Evolutionary conservation across 139 green algal genomes (phyloP).

Genomic region (Picochlorum sp.): DNA sequence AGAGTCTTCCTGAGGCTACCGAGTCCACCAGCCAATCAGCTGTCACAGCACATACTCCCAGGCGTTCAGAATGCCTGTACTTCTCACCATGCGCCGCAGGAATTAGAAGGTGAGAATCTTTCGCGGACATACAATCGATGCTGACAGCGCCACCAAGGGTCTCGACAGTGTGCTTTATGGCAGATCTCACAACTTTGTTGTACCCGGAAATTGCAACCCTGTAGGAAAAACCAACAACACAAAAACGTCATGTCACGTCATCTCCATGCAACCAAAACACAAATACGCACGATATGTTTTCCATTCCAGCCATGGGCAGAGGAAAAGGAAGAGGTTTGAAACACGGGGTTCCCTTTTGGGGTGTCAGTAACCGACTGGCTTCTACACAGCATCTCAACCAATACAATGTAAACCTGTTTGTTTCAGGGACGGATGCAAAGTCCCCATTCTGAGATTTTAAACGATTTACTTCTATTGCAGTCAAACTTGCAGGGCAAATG

Average conservation of each 20-base stretch:
- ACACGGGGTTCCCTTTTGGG: slow-evolving; percentile 2
- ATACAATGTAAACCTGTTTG: slow-evolving; percentile 25
- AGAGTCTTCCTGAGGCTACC: slow-evolving; percentile 1
- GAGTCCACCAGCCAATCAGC: slow-evolving; percentile 40
- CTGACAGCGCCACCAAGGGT: slow-evolving; percentile 25
- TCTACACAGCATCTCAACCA: slow-evolving; percentile 35
- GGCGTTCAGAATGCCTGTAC: slow-evolving; percentile 6
- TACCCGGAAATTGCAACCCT: slow-evolving; percentile 21
- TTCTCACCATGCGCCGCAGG: slow-evolving; percentile 18
- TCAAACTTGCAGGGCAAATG: slow-evolving; percentile 28
- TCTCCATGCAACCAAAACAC: not conserved
- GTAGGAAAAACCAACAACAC: not conserved
- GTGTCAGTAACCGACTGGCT: slow-evolving; percentile 7
- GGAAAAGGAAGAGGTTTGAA: slow-evolving; percentile 30
- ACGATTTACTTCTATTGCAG: not conserved
- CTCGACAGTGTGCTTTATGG: slow-evolving; percentile 23
- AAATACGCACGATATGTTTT: not conserved
- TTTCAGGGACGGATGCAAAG: slow-evolving; percentile 36
- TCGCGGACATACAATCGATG: slow-evolving; percentile 14
- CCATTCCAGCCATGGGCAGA: slow-evolving; percentile 31
- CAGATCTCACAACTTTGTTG: slow-evolving; percentile 7
- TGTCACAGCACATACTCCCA: slow-evolving; percentile 35
- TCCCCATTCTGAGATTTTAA: slow-evolving; percentile 19
- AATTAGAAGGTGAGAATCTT: slow-evolving; percentile 43
- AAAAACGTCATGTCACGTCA: not conserved